phyloP scores from a whole-genome alignment of 257 asterid genomes.

The Solanum etuberosum region DNA sequence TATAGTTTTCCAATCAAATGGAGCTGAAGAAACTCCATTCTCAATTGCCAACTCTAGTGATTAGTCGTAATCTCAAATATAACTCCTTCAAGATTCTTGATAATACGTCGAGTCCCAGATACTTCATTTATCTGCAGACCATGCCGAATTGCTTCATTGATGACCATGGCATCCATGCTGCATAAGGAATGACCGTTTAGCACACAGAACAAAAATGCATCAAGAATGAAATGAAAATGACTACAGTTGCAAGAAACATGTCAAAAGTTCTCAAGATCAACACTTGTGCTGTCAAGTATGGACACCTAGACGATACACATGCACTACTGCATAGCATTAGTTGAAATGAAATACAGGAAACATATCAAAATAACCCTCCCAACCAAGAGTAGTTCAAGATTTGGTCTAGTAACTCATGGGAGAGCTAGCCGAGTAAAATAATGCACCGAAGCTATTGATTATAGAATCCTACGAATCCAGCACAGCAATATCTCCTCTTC shows the following conservation, averaged over 20 bases:
- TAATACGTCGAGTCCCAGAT: conserved; percentile 47
- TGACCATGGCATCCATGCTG: conserved; percentile 77
- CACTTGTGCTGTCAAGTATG: neutral
- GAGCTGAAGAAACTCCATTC: neutral
- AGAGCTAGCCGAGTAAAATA: neutral
- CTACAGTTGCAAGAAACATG: neutral
- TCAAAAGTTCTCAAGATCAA: neutral
- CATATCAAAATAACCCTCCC: neutral
- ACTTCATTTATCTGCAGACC: conserved; percentile 63
- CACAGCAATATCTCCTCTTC: neutral
- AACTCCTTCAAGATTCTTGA: conserved; percentile 64
- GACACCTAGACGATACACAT: neutral
- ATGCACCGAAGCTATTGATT: neutral
- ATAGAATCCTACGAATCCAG: neutral
- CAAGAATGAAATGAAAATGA: neutral
- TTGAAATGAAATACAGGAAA: neutral
- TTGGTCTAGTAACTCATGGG: neutral
- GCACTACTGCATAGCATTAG: neutral
- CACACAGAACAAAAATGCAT: neutral
- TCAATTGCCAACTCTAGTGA: neutral
- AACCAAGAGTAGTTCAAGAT: neutral
- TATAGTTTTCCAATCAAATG: neutral
- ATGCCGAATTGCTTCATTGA: conserved; percentile 53
- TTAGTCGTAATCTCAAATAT: conserved; percentile 34
- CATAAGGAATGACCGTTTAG: neutral